Percentiles rank a stretch among this genome's conserved stretches.
Evolutionary conservation across 768 basidiomycete genomes (phyloP).

Genomic region (Mycena metata): DNA sequence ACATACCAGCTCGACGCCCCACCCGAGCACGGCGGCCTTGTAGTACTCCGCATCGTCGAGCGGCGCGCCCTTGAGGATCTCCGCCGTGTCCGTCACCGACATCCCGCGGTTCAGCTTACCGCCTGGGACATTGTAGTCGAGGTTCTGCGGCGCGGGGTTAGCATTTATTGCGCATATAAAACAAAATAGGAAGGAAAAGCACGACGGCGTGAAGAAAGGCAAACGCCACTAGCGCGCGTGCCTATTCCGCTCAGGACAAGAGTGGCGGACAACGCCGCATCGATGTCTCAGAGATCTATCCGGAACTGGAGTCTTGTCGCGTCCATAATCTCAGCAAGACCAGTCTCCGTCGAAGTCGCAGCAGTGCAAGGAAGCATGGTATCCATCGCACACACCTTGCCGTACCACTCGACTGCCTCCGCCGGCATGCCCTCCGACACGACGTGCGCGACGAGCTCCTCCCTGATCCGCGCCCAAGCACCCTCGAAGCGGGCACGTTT

Average conservation of each 20-base stretch:
- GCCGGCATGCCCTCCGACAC: conserved; percentile 81
- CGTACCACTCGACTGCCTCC: conserved; percentile 90
- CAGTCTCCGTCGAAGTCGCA: no score
- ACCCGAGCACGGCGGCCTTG: conserved; percentile 90
- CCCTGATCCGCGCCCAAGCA: conserved; percentile 78
- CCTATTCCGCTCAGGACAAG: no score
- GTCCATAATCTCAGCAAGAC: no score
- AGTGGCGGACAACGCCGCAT: no score
- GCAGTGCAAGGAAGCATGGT: no score
- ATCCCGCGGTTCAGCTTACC: conserved; percentile 98
- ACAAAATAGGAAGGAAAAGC: neutral
- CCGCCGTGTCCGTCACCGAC: conserved; percentile 93
- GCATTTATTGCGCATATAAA: neutral
- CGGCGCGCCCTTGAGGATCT: conserved; percentile 82
- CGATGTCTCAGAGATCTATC: no score
- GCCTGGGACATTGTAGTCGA: conserved; percentile 95
- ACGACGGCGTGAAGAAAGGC: no score
- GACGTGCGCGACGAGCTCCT: conserved; percentile 82
- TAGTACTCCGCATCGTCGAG: conserved; percentile 89
- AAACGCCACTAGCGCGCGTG: no score
- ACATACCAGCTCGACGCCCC: conserved; percentile 94
- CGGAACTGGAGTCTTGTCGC: no score
- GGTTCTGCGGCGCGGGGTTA: conserved; percentile 63
- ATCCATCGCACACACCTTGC: conserved; percentile 60
- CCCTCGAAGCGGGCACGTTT: conserved; percentile 74